Percentiles rank a stretch among this genome's conserved stretches.
These are phyloP conservation scores for Cercospora zeina DNA, from an alignment of 2,329 filamentous ascomycete species.

Conservation along the genomic window DNA sequence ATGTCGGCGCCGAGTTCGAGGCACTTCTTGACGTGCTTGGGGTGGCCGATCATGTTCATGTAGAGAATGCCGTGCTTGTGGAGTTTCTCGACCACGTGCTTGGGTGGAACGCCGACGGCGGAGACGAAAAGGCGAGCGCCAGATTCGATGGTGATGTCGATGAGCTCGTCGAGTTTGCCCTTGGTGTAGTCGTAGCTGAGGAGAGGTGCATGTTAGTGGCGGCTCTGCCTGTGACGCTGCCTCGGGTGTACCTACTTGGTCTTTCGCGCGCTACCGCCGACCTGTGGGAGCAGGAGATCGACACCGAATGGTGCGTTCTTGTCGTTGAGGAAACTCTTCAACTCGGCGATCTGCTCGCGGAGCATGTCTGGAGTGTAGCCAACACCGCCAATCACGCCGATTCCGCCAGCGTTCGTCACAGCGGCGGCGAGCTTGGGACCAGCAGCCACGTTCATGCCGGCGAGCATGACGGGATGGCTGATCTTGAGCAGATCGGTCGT, in stretches of 20 bases:
- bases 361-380: slow-evolving; percentile 98
- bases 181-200: slow-evolving; percentile 98
- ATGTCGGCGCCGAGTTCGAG: slow-evolving; percentile 89
- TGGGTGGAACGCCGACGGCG: slow-evolving; percentile 89
- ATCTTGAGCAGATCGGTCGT: slow-evolving; percentile 97
- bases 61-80: slow-evolving; percentile 86
- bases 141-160: slow-evolving; percentile 89
- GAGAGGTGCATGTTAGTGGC: not conserved
- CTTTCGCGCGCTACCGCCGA: slow-evolving; percentile 90
- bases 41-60: slow-evolving; percentile 99
- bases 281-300: slow-evolving; percentile 88
- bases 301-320: slow-evolving; percentile 96
- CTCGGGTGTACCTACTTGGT: slow-evolving; percentile 65
- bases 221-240: not conserved
- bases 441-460: slow-evolving; percentile 98
- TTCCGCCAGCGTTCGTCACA: slow-evolving; percentile 92
- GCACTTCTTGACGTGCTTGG: slow-evolving; percentile 97
- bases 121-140: slow-evolving; percentile 93
- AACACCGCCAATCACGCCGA: slow-evolving; percentile 94
- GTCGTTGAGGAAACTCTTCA: slow-evolving; percentile 83
- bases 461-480: slow-evolving; percentile 91
- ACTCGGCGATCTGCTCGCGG: slow-evolving; percentile 86
- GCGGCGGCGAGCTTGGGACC: slow-evolving; percentile 94
- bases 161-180: slow-evolving; percentile 88
- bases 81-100: slow-evolving; percentile 82